phyloP scores from a whole-genome alignment of 1,284 basidiomycete genomes.

The Pholiota adiposa region DNA sequence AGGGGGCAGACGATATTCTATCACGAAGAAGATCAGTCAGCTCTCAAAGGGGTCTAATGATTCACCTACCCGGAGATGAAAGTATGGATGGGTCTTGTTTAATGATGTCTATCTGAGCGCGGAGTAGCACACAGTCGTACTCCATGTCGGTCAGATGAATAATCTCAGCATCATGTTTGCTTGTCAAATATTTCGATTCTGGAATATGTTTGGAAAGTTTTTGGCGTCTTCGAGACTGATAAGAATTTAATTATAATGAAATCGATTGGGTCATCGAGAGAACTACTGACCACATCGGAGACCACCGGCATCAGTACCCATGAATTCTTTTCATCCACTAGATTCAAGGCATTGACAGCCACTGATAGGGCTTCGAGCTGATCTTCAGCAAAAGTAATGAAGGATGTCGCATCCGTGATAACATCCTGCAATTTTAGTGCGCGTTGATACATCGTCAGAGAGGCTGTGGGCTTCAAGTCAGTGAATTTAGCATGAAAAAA shows the following conservation, averaged over 20 bases:
- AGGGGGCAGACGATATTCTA: conserved; percentile 70
- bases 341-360: conserved; percentile 87
- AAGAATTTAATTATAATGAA: conserved; percentile 24
- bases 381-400: conserved; percentile 67
- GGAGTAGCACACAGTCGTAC: conserved; percentile 82
- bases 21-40: conserved; percentile 23
- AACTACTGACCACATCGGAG: conserved; percentile 47
- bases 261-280: conserved; percentile 13
- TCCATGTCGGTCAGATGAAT: conserved; percentile 85
- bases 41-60: conserved; percentile 15
- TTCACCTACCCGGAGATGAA: conserved; percentile 41
- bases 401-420: conserved; percentile 48
- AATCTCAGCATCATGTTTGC: conserved; percentile 73
- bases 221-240: conserved; percentile 66
- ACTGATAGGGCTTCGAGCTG: conserved; percentile 86
- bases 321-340: conserved; percentile 82
- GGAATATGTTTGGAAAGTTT: conserved; percentile 81
- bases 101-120: conserved; percentile 81
- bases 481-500: conserved; percentile 15
- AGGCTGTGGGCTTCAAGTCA: conserved; percentile 54
- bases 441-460: conserved; percentile 93
- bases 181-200: conserved; percentile 65
- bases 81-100: conserved; percentile 46
- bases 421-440: conserved; percentile 78
- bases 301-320: conserved; percentile 78